A percentile compares a stretch with the other conserved stretches of the same genome.
These are phyloP conservation scores for Pilasporangium apinafurcum DNA, from an alignment of 352 stramenopile species.

Conservation along the genomic window DNA sequence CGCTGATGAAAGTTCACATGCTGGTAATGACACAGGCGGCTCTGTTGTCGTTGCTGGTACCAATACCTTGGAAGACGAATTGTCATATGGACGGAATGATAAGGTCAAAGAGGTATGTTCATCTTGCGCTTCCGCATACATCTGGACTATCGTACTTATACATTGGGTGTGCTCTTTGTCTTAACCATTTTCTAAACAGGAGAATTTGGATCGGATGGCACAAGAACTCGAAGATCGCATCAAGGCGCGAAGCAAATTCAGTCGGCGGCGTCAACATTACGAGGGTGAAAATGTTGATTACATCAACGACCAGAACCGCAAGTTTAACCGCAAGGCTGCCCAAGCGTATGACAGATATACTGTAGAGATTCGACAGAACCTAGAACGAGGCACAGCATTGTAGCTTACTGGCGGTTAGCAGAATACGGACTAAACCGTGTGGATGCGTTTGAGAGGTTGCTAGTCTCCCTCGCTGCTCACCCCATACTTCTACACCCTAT, in stretches of 20 bases:
- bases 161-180: too few relatives aligned
- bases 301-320: constrained; percentile 98
- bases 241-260: constrained; percentile 73
- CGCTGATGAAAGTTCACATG: constrained; percentile 3
- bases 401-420: too few relatives aligned
- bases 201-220: constrained; percentile 65
- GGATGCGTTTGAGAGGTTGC: too few relatives aligned
- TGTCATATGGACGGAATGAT: constrained; percentile 59
- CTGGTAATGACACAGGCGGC: constrained; percentile 2
- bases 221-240: constrained; percentile 67
- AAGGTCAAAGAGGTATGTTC: constrained; percentile 44
- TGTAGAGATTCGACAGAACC: constrained; percentile 96
- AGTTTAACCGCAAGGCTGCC: constrained; percentile 97
- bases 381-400: constrained; percentile 95
- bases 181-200: constrained; percentile 12
- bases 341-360: constrained; percentile 97
- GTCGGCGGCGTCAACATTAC: constrained; percentile 60
- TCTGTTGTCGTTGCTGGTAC: constrained; percentile 6
- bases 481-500: too few relatives aligned
- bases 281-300: constrained; percentile 93
- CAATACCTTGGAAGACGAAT: constrained; percentile 34
- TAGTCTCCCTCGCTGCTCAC: too few relatives aligned
- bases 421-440: too few relatives aligned
- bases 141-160: too few relatives aligned
- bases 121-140: background rate